Evolutionary conservation across 768 basidiomycete genomes (phyloP), one percentile per base, ranked within the genome.

Genomic region (Psilocybe azurescens): DNA sequence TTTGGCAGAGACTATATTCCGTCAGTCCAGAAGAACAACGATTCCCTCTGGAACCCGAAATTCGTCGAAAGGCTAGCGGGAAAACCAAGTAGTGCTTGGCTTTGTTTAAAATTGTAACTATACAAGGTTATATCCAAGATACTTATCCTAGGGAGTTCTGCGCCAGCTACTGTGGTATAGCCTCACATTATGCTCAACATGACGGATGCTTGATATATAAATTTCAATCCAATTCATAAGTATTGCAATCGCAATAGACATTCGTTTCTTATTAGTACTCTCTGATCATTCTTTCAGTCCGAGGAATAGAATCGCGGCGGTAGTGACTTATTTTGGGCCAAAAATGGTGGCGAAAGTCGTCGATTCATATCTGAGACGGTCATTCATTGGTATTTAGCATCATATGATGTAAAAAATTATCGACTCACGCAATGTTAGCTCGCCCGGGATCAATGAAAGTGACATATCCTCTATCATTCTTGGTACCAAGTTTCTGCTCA

Each of bases 391-490:
- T 33, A 32, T 47, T 50, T 49, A 10, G 16, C 10, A 52, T 18
- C 8, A 58, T 32, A 18, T 28, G 2, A 13, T n/a, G 18, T 20
- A 8, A 47, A n/a, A 18, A 16, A 5, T 51, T 14, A 4, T 29
- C 41, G 1, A 73, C 80, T 58, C 66, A 86, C 84, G 82, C 85
- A 32, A 84, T 63, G 69, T 79, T 68, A 9, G 71, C 79, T 30
- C 78, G 73, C 10, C 86, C 87, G 32, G 86, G 86, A 65, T 88
- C 86, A 61, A 75, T 68, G 74, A 83, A 87, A 2, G 75, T 70
- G 67, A 91, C 85, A 67, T 90, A 89, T 53, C 86, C 88, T 51
- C 88, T 81, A 64, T 86, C 75, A 1, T 74, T 79, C 0, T 75
- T 72, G 16, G 84, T 71, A 5, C 81, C 82, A 2, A 91, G 74